Evolutionary conservation across 768 basidiomycete genomes (phyloP), one percentile per base, ranked within the genome.

Genomic region (Tricholoma matsutake): DNA sequence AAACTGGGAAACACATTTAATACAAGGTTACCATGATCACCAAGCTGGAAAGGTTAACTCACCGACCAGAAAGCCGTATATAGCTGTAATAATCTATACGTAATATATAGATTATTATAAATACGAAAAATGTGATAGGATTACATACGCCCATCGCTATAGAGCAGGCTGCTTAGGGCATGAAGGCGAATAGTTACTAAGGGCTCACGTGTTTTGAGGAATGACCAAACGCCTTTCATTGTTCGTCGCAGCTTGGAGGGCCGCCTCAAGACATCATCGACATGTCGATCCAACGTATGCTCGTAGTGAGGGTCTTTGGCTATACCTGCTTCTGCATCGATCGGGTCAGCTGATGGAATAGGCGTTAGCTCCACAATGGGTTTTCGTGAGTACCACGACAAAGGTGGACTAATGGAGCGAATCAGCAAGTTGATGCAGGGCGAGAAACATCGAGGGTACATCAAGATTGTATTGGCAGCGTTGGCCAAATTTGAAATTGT

Each of bases 41-140:
- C 20, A 9, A 39, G 31, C 20, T 31, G 37, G n/a, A 20, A 10
- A 13, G n/a, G 9, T 43, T 25, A 49, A 62, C 83, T 59, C 65
- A 86, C 87, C 87, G 39, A 88, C 85, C 43, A 86, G 71, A 69
- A 93, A 89, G 0, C 90, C 91, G 73, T 93, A 94, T 9, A 94
- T 83, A 6, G 84, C 89, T 2, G 84, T 83, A 34, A 89, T 75
- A 37, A 87, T 73, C 81, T 88, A 67, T 31, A 14, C 52, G 10
- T 4, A 51, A 16, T 41, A n/a, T 22, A 8, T 29, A 34, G 54
- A 51, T 62, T 61, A 62, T 45, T 49, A 22, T 39, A 10, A 34
- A 31, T 52, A 31, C 28, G 52, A 8, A 29, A 41, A 25, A 64
- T 4, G 39, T 25, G 35, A 11, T 45, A 41, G 37, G 39, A 8